phyloP scores from a whole-genome alignment of 345 rosid genomes.

The Physaria fendleri region DNA sequence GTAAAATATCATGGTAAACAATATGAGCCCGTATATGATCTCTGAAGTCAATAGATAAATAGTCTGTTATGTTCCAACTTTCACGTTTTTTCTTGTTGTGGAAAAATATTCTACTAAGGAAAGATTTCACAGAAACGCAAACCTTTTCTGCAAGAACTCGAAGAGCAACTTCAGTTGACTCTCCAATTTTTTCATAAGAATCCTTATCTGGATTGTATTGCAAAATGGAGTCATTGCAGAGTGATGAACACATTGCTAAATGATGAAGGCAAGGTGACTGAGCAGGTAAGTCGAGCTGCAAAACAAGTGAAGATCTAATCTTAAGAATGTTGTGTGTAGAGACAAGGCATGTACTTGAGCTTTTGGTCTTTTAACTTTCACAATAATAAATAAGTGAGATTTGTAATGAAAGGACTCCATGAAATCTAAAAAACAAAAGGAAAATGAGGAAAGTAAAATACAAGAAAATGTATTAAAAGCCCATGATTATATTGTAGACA shows the following conservation, averaged over 20 bases:
- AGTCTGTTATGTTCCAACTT: neutral
- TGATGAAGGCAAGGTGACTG: conserved; percentile 92
- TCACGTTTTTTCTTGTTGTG: neutral
- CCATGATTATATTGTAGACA: neutral
- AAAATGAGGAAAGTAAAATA: neutral
- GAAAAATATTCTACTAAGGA: neutral
- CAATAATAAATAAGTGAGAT: neutral
- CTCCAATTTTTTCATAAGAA: conserved; percentile 90
- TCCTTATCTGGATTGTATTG: conserved; percentile 96
- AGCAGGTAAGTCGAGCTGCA: conserved; percentile 90
- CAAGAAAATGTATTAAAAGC: neutral
- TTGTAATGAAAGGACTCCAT: neutral
- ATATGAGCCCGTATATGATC: neutral
- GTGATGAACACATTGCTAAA: conserved; percentile 90
- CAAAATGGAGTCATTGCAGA: conserved; percentile 89
- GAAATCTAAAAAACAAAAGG: neutral
- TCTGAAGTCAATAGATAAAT: neutral
- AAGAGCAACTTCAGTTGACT: conserved; percentile 98
- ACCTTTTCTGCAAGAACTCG: conserved; percentile 97
- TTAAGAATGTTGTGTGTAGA: conserved; percentile 9
- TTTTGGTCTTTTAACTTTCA: conserved; percentile 1
- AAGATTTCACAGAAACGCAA: conserved; percentile 16
- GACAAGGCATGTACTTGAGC: neutral
- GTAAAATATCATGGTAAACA: neutral
- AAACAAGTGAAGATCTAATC: conserved; percentile 21